Base-by-base conservation (phyloP, 805 yeast species). In the Teunomyces atbi region DNA sequence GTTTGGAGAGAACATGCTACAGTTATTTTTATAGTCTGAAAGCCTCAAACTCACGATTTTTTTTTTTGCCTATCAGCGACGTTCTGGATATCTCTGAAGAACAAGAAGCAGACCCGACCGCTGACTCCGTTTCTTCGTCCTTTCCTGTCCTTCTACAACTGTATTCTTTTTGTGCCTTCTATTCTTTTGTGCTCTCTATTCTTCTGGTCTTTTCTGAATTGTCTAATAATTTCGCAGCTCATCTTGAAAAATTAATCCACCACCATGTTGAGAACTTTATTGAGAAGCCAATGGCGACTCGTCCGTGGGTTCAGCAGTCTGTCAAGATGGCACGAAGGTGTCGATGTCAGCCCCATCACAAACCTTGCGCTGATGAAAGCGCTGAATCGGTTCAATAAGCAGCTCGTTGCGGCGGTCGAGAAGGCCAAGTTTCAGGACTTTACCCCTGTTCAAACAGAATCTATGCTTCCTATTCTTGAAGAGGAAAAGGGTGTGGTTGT, bases 401-500 rank as follows among this genome's bases (percentile, higher is more conserved):
- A 11, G 33, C 45, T 44, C 32, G 18, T 47, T 18, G 52, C 62
- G 23, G 73, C 81, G 8, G 57, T 77, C 16, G 56, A 57, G 4
- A 58, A 63, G 13, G 68, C 79, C 48, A 78, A 81, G 2, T 81
- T 77, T 56, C 63, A 63, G 5, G 69, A 73, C 10, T 71, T 87
- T 54, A 86, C 94, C 1, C 78, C 83, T 3, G 92, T 86, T 23
- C 95, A 87, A 62, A 77, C 78, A 47, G 70, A 75, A 53, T 72
- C 90, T 10, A 74, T 86, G 38, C 69, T 74, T 41, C 85, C 87
- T 18, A 74, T 81, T 35, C 66, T 86, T 33, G 58, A 69, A 12
- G 69, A 72, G 33, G 69, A 76, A n/a, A 67, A 71, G 27, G 91
- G 92, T 53, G 73, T 89, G 36, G 89, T 90, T 18, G 90, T 89